Evolutionary conservation across 2,329 filamentous ascomycete genomes (phyloP).

Genomic region (Phyllosticta citriasiana): DNA sequence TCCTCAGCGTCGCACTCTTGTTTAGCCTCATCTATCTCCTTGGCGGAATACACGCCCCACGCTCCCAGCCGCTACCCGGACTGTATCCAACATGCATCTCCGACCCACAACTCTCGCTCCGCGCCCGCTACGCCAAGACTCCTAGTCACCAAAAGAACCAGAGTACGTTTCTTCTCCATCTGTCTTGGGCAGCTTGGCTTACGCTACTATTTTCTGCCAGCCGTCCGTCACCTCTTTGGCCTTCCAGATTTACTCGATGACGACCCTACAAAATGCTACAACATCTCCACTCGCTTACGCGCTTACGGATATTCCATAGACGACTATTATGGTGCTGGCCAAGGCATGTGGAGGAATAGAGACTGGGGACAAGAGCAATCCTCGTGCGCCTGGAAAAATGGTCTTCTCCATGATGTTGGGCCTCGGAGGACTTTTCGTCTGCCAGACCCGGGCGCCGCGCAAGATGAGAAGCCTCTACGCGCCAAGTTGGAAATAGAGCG

Average conservation of each 20-base stretch:
- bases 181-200: background rate
- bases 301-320: conserved; percentile 3
- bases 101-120: conserved; percentile 4
- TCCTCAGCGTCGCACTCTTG: background rate
- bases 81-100: conserved; percentile 2
- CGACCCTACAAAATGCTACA: conserved; percentile 3
- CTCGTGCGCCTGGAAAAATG: conserved; percentile 55
- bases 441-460: background rate
- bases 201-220: background rate
- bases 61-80: background rate
- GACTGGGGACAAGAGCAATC: conserved; percentile 65
- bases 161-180: conserved; percentile 1
- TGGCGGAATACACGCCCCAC: background rate
- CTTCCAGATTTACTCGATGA: conserved; percentile 4
- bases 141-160: background rate
- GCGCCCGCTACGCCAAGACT: conserved; percentile 6
- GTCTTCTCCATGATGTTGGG: conserved; percentile 14
- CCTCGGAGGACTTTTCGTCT: conserved; percentile 1
- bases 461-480: background rate
- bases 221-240: conserved; percentile 7
- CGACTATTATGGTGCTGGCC: background rate
- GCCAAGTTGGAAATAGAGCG: background rate
- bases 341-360: background rate
- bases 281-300: background rate
- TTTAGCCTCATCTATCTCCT: conserved; percentile 3